Evolutionary conservation across 169 alveolate species (phyloP).

Genomic region (Eimeria nieschulzi): DNA sequence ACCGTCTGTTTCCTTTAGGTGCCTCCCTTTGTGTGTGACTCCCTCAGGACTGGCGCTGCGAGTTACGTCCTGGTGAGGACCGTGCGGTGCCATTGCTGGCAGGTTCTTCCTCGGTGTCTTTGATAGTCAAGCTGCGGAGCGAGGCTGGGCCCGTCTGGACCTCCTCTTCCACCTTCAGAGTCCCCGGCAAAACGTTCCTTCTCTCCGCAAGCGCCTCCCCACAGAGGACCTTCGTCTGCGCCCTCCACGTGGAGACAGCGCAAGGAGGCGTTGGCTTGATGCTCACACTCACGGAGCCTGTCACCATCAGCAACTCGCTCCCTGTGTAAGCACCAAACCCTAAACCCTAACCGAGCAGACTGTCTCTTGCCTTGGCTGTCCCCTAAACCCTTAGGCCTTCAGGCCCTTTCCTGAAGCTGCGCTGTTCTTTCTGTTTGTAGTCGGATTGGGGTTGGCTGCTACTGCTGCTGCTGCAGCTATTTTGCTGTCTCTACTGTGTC

Average conservation of each 20-base stretch:
- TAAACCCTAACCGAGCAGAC: no score
- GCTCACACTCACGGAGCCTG: conserved; percentile 54
- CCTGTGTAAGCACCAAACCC: conserved; percentile 21
- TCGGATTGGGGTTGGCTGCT: neutral
- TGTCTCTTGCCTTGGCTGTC: no score
- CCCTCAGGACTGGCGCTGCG: conserved; percentile 68
- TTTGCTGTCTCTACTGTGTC: neutral
- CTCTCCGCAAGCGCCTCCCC: conserved; percentile 63
- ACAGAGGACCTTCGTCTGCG: conserved; percentile 62
- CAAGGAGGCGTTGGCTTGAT: conserved; percentile 3
- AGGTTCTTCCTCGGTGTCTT: conserved; percentile 26
- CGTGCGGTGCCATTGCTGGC: conserved; percentile 52
- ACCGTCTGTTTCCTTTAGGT: neutral
- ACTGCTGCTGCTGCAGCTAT: neutral
- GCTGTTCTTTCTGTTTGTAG: no score
- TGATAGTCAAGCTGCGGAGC: conserved; percentile 45
- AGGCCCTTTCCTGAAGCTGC: no score
- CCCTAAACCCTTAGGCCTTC: no score
- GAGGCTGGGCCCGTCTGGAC: conserved; percentile 71
- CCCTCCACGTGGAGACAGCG: conserved; percentile 10
- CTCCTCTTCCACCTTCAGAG: conserved; percentile 29
- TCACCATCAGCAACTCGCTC: conserved; percentile 36
- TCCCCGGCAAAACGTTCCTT: neutral
- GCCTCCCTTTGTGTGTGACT: neutral
- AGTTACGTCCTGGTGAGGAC: conserved; percentile 36